phyloP scores from a whole-genome alignment of 176 grass and related monocot genomes.

The Bromus sterilis region DNA sequence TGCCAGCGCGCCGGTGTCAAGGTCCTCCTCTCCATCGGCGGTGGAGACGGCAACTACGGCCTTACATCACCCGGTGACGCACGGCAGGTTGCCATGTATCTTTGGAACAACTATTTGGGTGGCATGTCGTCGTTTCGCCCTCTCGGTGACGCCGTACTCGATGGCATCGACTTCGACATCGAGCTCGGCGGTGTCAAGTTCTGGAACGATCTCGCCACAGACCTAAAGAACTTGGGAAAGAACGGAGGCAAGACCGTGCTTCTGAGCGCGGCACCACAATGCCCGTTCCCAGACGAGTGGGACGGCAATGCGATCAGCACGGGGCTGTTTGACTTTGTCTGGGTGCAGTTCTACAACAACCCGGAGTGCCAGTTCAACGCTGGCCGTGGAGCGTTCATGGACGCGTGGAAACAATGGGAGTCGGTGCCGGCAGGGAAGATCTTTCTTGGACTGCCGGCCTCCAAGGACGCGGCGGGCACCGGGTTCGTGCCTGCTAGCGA shows the following conservation, averaged over 20 bases:
- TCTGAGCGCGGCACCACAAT: constrained; percentile 70
- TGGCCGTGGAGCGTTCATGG: constrained; percentile 22
- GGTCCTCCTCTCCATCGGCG: constrained; percentile 70
- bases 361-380: constrained; percentile 33
- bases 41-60: constrained; percentile 40
- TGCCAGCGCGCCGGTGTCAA: constrained; percentile 57
- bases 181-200: constrained; percentile 43
- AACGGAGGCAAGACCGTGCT: constrained; percentile 21
- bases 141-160: constrained; percentile 52
- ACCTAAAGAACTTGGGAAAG: constrained; percentile 36
- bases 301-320: constrained; percentile 35
- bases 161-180: constrained; percentile 82
- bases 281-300: constrained; percentile 53
- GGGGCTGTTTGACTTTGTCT: constrained; percentile 52
- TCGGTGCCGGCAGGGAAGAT: constrained; percentile 40
- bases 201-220: constrained; percentile 40
- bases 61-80: constrained; percentile 39
- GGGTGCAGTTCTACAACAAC: constrained; percentile 84
- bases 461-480: constrained; percentile 25
- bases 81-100: constrained; percentile 37
- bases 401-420: constrained; percentile 59
- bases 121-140: constrained; percentile 44
- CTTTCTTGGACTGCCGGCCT: constrained; percentile 57
- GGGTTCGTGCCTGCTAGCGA: constrained; percentile 42
- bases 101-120: constrained; percentile 69